Evolutionary conservation across 257 asterid species (phyloP).

Genomic region (Salvia hispanica): DNA sequence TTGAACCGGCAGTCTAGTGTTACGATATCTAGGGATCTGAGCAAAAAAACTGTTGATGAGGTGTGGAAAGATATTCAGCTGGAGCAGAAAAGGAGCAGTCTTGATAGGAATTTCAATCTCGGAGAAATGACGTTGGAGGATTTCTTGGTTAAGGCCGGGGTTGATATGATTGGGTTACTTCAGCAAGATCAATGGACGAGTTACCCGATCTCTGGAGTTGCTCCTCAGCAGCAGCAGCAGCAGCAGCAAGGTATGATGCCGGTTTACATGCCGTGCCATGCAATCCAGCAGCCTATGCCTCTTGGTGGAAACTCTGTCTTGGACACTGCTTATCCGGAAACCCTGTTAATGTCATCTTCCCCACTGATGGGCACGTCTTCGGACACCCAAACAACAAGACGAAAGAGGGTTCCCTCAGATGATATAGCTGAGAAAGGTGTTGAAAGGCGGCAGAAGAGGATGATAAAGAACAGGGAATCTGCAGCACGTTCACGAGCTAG

Average conservation of each 20-base stretch:
- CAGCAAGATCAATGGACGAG: constrained; percentile 67
- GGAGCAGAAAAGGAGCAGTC: constrained; percentile 49
- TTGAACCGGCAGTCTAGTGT: constrained; percentile 57
- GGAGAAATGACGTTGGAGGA: constrained; percentile 93
- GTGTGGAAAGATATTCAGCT: constrained; percentile 84
- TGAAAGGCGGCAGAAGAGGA: constrained; percentile 95
- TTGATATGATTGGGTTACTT: constrained; percentile 42
- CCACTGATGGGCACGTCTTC: constrained; percentile 65
- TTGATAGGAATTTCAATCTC: constrained; percentile 62
- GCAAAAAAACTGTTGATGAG: constrained; percentile 89
- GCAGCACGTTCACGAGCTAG: constrained; percentile 98
- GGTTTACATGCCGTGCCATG: constrained; percentile 55
- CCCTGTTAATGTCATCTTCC: constrained; percentile 64
- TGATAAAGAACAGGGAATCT: constrained; percentile 96
- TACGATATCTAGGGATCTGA: constrained; percentile 63
- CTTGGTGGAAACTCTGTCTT: constrained; percentile 50
- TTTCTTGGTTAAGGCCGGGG: constrained; percentile 92
- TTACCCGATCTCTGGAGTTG: constrained; percentile 47
- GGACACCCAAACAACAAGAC: constrained; percentile 63
- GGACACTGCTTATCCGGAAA: constrained; percentile 56
- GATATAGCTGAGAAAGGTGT: constrained; percentile 71
- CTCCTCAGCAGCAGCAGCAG: constrained; percentile 44
- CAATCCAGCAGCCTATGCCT: constrained; percentile 54
- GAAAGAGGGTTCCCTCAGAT: constrained; percentile 68
- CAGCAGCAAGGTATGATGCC: constrained; percentile 36